These are phyloP conservation scores for Globisporangium cystogenes DNA, from an alignment of 352 stramenopile species.

Conservation along the genomic window DNA sequence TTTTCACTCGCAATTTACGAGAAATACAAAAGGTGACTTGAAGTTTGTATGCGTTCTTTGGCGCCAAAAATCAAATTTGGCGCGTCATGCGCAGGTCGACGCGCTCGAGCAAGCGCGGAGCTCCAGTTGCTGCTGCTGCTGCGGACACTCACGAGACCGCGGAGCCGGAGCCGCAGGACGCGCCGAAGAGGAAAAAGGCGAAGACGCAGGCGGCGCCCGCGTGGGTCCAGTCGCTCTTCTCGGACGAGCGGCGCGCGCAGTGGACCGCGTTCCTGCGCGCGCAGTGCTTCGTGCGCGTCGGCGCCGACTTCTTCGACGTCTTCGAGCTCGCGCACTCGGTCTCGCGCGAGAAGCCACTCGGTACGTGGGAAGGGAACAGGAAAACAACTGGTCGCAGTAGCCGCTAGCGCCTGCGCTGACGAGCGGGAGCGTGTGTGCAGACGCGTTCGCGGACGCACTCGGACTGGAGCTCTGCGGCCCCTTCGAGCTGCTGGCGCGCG, in stretches of 20 bases:
- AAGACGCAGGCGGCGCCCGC: neutral
- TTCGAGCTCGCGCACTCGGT: slow-evolving; percentile 35
- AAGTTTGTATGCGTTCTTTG: neutral
- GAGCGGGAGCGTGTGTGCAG: slow-evolving; percentile 12
- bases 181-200: neutral
- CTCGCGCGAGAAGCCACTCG: slow-evolving; percentile 19
- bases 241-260: slow-evolving; percentile 13
- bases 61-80: neutral
- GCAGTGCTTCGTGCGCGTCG: slow-evolving; percentile 24
- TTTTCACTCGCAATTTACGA: too few relatives aligned
- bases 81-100: neutral
- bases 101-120: slow-evolving; percentile 1
- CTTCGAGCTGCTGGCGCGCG: slow-evolving; percentile 35
- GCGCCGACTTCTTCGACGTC: slow-evolving; percentile 39
- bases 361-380: slow-evolving; percentile 19
- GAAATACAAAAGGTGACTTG: neutral
- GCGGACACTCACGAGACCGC: neutral
- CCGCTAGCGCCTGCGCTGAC: neutral
- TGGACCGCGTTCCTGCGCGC: slow-evolving; percentile 37
- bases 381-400: too few relatives aligned
- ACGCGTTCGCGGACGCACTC: slow-evolving; percentile 41
- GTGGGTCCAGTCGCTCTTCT: slow-evolving; percentile 5
- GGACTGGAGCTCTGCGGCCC: slow-evolving; percentile 34
- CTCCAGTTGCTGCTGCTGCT: neutral
- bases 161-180: neutral